Evolutionary conservation across 208 protist species (phyloP).

Genomic region (Acanthamoeba culbertsoni): DNA sequence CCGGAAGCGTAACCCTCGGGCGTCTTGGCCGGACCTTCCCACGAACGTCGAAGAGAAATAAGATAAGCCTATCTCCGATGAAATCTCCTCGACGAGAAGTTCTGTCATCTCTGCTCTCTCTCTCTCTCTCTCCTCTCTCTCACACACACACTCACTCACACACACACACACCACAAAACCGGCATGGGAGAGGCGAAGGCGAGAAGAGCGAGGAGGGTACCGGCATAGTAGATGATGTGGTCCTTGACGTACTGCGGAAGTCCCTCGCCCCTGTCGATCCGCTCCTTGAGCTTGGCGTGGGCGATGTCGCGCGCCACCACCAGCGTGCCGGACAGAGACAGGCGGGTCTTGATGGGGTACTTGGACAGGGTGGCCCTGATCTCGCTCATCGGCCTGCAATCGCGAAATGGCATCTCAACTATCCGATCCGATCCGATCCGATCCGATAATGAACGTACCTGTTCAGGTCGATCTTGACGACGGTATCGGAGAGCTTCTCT

Average conservation of each 20-base stretch:
- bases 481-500: conserved; percentile 83
- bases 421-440: too few species aligned
- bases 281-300: conserved; percentile 92
- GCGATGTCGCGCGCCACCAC: conserved; percentile 97
- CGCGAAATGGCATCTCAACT: too few species aligned
- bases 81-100: too few species aligned
- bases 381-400: conserved; percentile 86
- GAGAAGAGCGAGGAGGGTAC: background rate
- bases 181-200: background rate
- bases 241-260: conserved; percentile 94
- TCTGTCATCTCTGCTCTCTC: too few species aligned
- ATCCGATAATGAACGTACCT: conserved; percentile 26
- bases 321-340: conserved; percentile 94
- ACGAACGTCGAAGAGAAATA: conserved; percentile 78
- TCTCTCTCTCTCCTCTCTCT: too few species aligned
- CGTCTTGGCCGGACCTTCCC: conserved; percentile 93
- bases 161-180: background rate
- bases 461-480: conserved; percentile 92
- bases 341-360: conserved; percentile 91
- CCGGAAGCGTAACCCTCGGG: conserved; percentile 92
- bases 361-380: conserved; percentile 86
- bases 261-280: conserved; percentile 88
- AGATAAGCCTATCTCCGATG: conserved; percentile 9
- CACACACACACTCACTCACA: too few species aligned
- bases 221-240: conserved; percentile 95